These are phyloP conservation scores for Arthroderma uncinatum DNA, from an alignment of 2,329 filamentous ascomycete species.

Conservation along the genomic window DNA sequence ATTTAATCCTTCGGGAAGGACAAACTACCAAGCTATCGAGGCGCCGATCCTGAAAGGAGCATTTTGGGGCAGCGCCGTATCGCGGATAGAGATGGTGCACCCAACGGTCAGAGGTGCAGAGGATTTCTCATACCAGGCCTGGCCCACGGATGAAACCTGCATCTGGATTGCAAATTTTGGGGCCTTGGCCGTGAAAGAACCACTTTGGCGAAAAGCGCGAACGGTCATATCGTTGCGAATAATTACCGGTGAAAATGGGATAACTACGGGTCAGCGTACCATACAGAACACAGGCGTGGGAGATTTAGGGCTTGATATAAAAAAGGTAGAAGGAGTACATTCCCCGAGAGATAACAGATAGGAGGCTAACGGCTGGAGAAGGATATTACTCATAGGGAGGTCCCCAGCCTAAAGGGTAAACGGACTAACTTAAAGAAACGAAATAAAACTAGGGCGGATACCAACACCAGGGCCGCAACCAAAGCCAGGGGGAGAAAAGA, in stretches of 20 bases:
- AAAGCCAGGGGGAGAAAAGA: neutral
- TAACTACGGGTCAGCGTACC: neutral
- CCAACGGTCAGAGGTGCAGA: slow-evolving; percentile 19
- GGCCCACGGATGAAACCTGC: slow-evolving; percentile 17
- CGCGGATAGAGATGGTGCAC: slow-evolving; percentile 21
- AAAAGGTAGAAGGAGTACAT: neutral
- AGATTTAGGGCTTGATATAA: neutral
- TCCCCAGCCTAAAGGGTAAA: neutral
- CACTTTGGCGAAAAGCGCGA: neutral
- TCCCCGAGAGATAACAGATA: neutral
- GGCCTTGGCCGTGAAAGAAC: neutral
- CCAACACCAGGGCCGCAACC: neutral
- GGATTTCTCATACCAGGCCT: slow-evolving; percentile 20
- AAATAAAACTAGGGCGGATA: neutral
- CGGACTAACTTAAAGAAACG: neutral
- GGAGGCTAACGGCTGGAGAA: neutral
- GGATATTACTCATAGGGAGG: neutral
- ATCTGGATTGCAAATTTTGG: slow-evolving; percentile 16
- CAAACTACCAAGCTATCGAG: slow-evolving; percentile 21
- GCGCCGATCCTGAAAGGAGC: slow-evolving; percentile 21
- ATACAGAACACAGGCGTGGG: neutral
- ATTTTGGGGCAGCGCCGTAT: slow-evolving; percentile 10
- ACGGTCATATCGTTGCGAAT: neutral
- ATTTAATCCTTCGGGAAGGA: slow-evolving; percentile 18
- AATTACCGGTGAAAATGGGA: neutral